phyloP scores from a whole-genome alignment of 768 basidiomycete genomes.

The Termitomyces bulborhizus region DNA sequence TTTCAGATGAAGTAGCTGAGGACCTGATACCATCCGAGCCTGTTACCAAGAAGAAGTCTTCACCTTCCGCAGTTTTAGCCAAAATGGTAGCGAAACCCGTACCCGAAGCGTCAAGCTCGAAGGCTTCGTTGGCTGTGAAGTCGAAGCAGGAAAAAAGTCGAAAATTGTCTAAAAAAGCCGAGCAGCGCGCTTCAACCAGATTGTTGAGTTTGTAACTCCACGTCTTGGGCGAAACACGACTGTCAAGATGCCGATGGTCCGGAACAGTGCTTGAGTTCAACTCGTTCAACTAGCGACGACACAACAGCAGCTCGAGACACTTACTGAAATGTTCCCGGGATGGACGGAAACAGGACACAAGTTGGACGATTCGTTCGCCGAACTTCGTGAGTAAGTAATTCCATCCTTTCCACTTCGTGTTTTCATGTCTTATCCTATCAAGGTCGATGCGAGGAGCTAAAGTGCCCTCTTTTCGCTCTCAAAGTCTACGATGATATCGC shows the following conservation, averaged over 20 bases:
- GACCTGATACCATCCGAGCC: conserved; percentile 2
- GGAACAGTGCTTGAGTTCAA: not conserved
- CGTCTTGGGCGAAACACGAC: not conserved
- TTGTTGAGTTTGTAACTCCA: conserved; percentile 2
- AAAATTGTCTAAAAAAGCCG: conserved; percentile 1
- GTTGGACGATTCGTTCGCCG: conserved; percentile 40
- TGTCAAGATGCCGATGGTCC: not conserved
- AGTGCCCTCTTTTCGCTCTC: conserved; percentile 50
- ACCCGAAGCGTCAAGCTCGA: not conserved
- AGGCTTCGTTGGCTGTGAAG: conserved; percentile 1
- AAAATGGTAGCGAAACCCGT: not conserved
- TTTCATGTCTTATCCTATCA: not conserved
- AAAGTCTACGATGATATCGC: conserved; percentile 56
- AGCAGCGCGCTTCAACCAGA: not conserved
- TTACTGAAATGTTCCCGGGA: conserved; percentile 40
- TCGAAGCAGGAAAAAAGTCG: not conserved
- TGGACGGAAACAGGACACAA: conserved; percentile 40
- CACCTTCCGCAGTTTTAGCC: not conserved
- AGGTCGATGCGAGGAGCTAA: conserved; percentile 61
- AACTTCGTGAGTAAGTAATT: conserved; percentile 47
- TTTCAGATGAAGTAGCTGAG: conserved; percentile 5
- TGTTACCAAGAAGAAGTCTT: not conserved
- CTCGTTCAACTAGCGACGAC: conserved; percentile 40
- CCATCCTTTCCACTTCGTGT: not conserved
- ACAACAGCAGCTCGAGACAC: conserved; percentile 39